phyloP scores from a whole-genome alignment of 345 rosid genomes.

The Lagerstroemia speciosa region DNA sequence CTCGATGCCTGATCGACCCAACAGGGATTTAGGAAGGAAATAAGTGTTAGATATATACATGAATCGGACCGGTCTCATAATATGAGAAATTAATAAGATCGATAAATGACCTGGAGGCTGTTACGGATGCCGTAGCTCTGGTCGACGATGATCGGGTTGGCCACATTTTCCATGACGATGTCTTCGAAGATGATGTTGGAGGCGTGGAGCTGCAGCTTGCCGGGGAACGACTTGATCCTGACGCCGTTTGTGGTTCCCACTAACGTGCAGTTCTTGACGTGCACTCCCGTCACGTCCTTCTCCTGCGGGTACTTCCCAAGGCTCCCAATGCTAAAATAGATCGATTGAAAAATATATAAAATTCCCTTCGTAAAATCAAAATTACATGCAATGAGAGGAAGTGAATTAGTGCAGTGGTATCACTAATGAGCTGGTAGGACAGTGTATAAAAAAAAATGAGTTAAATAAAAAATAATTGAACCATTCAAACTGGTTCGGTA shows the following conservation, averaged over 20 bases:
- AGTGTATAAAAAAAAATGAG: too few species aligned
- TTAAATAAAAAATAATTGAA: too few species aligned
- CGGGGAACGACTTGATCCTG: conserved; percentile 30
- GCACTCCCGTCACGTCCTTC: conserved; percentile 22
- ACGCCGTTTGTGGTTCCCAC: conserved; percentile 26
- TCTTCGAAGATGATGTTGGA: conserved; percentile 22
- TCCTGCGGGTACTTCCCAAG: conserved; percentile 27
- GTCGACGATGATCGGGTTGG: conserved; percentile 32
- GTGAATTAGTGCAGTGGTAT: too few species aligned
- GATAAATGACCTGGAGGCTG: neutral
- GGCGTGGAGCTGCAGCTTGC: conserved; percentile 15
- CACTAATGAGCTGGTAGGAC: too few species aligned
- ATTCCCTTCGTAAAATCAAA: too few species aligned
- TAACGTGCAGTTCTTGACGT: conserved; percentile 26
- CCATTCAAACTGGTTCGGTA: too few species aligned
- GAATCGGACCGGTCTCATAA: neutral
- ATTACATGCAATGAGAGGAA: too few species aligned
- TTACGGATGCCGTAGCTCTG: conserved; percentile 24
- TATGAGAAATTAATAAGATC: too few species aligned
- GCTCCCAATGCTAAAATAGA: conserved; percentile 28
- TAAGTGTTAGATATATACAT: neutral
- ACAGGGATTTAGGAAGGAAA: neutral
- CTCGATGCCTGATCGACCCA: conserved; percentile 19
- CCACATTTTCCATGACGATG: conserved; percentile 21
- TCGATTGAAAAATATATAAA: too few species aligned